Evolutionary conservation across 148 eudicot species (phyloP).

Genomic region (Amaranthus hypochondriacus): DNA sequence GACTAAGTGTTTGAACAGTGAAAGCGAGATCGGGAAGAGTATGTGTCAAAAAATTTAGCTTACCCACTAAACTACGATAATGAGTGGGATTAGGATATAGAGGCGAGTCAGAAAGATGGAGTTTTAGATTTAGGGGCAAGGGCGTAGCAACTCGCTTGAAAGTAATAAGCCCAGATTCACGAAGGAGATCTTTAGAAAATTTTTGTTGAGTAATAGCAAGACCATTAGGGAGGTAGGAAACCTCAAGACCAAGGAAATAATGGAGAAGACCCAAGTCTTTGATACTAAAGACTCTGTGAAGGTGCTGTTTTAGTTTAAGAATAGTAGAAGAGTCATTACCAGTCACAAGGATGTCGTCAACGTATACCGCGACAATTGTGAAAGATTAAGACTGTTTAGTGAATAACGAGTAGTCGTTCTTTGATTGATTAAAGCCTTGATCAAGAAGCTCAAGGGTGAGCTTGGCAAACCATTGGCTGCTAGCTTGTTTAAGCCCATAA

Average conservation of each 20-base stretch:
- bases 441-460: neutral
- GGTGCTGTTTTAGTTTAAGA: neutral
- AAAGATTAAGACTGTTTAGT: neutral
- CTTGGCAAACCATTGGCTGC: constrained; percentile 16
- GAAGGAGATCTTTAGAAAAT: neutral
- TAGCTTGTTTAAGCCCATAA: constrained; percentile 12
- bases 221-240: neutral
- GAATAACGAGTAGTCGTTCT: constrained; percentile 15
- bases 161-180: neutral
- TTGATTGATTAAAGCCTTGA: neutral
- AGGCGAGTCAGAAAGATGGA: neutral
- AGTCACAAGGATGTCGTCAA: neutral
- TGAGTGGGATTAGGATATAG: neutral
- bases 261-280: neutral
- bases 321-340: neutral
- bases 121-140: neutral
- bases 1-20: neutral
- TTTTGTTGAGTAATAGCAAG: neutral
- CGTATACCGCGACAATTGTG: neutral
- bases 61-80: constrained; percentile 1
- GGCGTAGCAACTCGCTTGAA: neutral
- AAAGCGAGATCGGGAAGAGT: neutral
- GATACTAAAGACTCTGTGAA: neutral
- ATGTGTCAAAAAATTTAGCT: constrained; percentile 1
- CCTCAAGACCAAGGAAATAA: constrained; percentile 9